Evolutionary conservation across 371 early-diverging fungal genomes (phyloP).

Genomic region (Zopfochytrium polystomum): DNA sequence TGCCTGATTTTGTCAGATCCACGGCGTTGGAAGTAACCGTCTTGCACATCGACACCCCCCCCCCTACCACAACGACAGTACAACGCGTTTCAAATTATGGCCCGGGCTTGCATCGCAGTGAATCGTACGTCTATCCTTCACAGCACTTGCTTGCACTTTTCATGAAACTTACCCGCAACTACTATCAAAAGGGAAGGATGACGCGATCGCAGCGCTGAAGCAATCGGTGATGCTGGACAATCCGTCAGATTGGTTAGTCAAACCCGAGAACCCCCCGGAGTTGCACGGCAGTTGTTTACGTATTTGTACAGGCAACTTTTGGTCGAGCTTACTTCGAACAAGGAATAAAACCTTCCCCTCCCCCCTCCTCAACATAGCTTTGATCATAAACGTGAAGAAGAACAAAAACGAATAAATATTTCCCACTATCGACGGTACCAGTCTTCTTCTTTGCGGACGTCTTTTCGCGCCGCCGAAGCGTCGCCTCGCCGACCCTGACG

Average conservation of each 20-base stretch:
- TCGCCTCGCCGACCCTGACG: no score
- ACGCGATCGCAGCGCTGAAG: conserved; percentile 54
- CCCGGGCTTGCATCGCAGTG: conserved; percentile 55
- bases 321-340: conserved; percentile 50
- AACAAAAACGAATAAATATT: no score
- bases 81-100: conserved; percentile 58
- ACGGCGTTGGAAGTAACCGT: neutral
- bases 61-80: conserved; percentile 30
- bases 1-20: neutral
- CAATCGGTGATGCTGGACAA: conserved; percentile 55
- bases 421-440: no score
- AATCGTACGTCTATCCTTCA: conserved; percentile 35
- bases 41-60: neutral
- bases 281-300: neutral
- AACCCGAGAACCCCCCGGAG: neutral
- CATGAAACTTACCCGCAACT: neutral
- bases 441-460: no score
- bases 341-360: neutral
- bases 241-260: conserved; percentile 51
- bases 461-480: no score
- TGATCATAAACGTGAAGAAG: no score
- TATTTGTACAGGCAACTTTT: conserved; percentile 42
- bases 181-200: conserved; percentile 45
- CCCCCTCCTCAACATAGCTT: no score
- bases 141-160: neutral